Base-by-base conservation (phyloP, 306 rosid genomes). In the Lupinus albus region DNA sequence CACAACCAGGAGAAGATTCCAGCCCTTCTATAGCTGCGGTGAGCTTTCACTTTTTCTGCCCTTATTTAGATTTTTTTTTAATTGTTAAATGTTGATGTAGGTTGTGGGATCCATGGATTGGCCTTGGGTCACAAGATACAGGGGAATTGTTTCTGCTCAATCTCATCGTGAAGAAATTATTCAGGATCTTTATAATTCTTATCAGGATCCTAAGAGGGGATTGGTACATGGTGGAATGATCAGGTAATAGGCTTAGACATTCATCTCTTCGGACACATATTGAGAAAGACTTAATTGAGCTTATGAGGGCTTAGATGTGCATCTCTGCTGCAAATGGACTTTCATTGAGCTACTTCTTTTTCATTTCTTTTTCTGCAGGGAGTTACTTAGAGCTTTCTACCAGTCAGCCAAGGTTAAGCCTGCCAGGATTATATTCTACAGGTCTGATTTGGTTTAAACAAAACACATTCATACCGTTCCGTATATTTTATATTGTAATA, bases 51-150 rank as follows among this genome's bases (percentile, higher is more conserved):
- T 6, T 38, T 58, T 11, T 39, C n/a, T 1, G 1, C 3, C 8
- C 9, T 28, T 13, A 6, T 57, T 8, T 11, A 0, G 0, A 38
- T 2, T 48, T 52, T 38, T 38, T 25, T 25, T 25, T 25, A 35
- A 16, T 67, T 50, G 68, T 15, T 25, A 39, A 9, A 38, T 48
- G 16, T 7, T 45, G 11, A 21, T 28, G 15, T 62, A 89, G 98
- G 98, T 93, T 0, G 99, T 93, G 48, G 99, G 90, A 3, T 93
- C 97, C 1, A 86, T 85, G 90, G 99, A 93, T 74, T 93, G 99
- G 99, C 99, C 99, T 0, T 72, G 70, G 35, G 68, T 88, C 0
- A 82, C 90, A 0, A 88, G 61, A 63, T 93, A 93, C 38, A 76
- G 82, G 32, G 97, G 87, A 18, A 5, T 90, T n/a, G 74, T 86